A percentile compares a stretch with the other conserved stretches of the same genome.
Evolutionary conservation across 2,329 filamentous ascomycete species (phyloP).

Genomic region (Fusarium concolor): DNA sequence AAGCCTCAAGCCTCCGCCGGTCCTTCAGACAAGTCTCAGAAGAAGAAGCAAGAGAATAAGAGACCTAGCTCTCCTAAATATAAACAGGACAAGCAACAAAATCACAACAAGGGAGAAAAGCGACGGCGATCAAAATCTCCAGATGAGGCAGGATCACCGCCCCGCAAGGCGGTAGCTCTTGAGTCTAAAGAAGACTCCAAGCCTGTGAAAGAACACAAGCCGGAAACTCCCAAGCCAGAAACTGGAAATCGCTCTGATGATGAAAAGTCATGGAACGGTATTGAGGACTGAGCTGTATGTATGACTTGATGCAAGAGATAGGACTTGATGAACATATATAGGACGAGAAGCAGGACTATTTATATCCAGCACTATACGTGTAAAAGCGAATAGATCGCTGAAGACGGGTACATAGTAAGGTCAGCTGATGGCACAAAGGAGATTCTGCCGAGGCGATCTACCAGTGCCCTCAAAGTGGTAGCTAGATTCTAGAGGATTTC

Average conservation of each 20-base stretch:
- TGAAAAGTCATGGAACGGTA: conserved; percentile 58
- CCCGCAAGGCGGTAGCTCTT: conserved; percentile 48
- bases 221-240: conserved; percentile 22
- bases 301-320: background rate
- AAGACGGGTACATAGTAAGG: background rate
- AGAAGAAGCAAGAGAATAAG: conserved; percentile 35
- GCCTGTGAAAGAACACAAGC: conserved; percentile 28
- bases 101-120: conserved; percentile 44
- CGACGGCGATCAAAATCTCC: conserved; percentile 47
- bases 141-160: conserved; percentile 37
- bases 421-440: background rate
- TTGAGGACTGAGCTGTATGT: conserved; percentile 50
- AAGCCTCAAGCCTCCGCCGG: conserved; percentile 36
- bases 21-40: conserved; percentile 40
- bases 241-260: conserved; percentile 49
- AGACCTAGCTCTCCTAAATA: conserved; percentile 16
- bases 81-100: conserved; percentile 30
- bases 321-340: background rate
- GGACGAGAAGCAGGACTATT: background rate
- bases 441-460: background rate
- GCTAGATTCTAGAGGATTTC: conserved; percentile 33
- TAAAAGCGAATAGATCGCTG: background rate
- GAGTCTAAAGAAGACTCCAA: conserved; percentile 34
- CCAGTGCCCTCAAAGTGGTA: conserved; percentile 14
- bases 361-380: conserved; percentile 7